A percentile compares a stretch with the other conserved stretches of the same genome.
phyloP scores from a whole-genome alignment of 2,329 filamentous ascomycete species.

The Colletotrichum spaethianum region DNA sequence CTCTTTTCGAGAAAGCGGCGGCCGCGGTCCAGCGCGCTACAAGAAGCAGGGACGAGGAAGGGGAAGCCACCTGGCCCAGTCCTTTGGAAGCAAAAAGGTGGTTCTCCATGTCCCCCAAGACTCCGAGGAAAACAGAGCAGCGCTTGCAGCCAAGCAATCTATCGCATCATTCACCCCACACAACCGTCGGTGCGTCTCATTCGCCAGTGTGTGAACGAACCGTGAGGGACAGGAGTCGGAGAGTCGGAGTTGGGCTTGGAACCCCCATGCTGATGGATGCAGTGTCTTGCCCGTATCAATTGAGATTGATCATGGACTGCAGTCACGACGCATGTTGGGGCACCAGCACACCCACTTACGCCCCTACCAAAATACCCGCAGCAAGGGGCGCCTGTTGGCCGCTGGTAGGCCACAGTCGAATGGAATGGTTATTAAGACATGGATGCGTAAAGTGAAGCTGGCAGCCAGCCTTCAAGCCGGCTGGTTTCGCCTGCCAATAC shows the following conservation, averaged over 20 bases:
- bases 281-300: slow-evolving; percentile 7
- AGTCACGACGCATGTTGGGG: slow-evolving; percentile 22
- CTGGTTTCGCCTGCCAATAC: slow-evolving; percentile 12
- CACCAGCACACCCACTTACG: slow-evolving; percentile 13
- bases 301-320: slow-evolving; percentile 23
- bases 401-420: slow-evolving; percentile 4
- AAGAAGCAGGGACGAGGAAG: slow-evolving; percentile 6
- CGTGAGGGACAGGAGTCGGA: slow-evolving; percentile 25
- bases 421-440: slow-evolving; percentile 17
- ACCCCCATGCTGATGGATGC: slow-evolving; percentile 20
- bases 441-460: slow-evolving; percentile 5
- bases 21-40: background rate
- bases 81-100: background rate
- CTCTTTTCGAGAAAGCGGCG: slow-evolving; percentile 20
- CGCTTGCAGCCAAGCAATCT: slow-evolving; percentile 23
- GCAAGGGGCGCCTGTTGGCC: background rate
- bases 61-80: slow-evolving; percentile 5
- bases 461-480: slow-evolving; percentile 8
- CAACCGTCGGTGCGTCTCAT: slow-evolving; percentile 9
- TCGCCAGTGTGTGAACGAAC: slow-evolving; percentile 13
- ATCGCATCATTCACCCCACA: slow-evolving; percentile 38
- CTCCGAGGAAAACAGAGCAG: slow-evolving; percentile 4
- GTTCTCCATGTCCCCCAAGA: background rate
- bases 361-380: slow-evolving; percentile 29
- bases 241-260: slow-evolving; percentile 15